Percentiles rank a stretch among this genome's conserved stretches.
phyloP scores from a whole-genome alignment of 768 basidiomycete species.

The Cytidiella melzeri region DNA sequence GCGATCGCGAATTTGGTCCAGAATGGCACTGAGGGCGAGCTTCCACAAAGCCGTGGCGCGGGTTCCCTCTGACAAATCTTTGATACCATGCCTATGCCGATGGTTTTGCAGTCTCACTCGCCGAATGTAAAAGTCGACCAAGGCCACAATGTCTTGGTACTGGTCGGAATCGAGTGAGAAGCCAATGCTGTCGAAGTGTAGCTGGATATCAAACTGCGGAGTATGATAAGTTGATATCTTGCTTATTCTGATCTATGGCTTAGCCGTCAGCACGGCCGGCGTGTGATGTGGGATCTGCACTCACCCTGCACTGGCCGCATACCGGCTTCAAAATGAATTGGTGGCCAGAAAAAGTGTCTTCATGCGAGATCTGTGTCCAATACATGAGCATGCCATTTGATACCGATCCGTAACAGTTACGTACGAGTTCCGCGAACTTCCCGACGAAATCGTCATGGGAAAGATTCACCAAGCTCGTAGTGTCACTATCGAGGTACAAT shows the following conservation, averaged over 20 bases:
- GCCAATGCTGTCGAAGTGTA: constrained; percentile 90
- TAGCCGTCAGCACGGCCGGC: not conserved
- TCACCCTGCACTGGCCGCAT: constrained; percentile 85
- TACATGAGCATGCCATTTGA: not conserved
- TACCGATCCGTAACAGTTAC: constrained; percentile 1
- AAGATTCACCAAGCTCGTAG: constrained; percentile 72
- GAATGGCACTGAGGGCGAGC: constrained; percentile 77
- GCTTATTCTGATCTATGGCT: constrained; percentile 68
- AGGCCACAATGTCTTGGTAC: constrained; percentile 87
- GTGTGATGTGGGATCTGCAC: constrained; percentile 18
- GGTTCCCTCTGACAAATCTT: constrained; percentile 47
- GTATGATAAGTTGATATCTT: constrained; percentile 65
- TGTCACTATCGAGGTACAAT: constrained; percentile 93
- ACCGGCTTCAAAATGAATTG: constrained; percentile 96
- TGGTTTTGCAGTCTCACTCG: constrained; percentile 87
- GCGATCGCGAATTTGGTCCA: constrained; percentile 77
- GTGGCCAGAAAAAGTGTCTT: constrained; percentile 47
- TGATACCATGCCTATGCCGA: constrained; percentile 65
- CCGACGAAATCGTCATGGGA: constrained; percentile 56
- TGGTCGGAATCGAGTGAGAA: constrained; percentile 89
- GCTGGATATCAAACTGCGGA: constrained; percentile 81
- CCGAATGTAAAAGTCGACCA: constrained; percentile 90
- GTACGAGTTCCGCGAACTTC: constrained; percentile 71
- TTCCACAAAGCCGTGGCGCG: constrained; percentile 60
- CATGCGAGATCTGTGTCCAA: constrained; percentile 42